phyloP scores from a whole-genome alignment of 306 rosid species.

The Hylodesmum podocarpum region DNA sequence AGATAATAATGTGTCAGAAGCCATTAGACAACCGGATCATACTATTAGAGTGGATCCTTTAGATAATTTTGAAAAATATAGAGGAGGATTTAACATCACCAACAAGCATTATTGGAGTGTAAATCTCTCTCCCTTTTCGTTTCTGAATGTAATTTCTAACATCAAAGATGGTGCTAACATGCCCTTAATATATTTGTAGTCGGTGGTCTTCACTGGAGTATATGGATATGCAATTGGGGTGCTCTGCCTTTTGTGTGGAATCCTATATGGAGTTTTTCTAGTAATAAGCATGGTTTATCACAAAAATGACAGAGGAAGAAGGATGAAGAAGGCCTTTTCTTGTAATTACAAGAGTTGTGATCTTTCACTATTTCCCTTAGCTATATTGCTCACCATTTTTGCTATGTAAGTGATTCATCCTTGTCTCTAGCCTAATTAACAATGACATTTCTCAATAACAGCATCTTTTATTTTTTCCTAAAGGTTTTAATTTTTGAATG shows the following conservation, averaged over 20 bases:
- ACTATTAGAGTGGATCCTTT: conserved; percentile 72
- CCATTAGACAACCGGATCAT: conserved; percentile 38
- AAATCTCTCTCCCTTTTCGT: conserved; percentile 29
- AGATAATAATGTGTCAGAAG: conserved; percentile 37
- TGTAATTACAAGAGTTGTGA: conserved; percentile 44
- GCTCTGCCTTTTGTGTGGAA: conserved; percentile 69
- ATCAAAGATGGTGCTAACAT: conserved; percentile 16
- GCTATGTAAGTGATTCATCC: conserved; percentile 61
- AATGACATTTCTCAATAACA: background rate
- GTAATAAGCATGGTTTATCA: conserved; percentile 25
- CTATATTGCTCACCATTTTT: conserved; percentile 50
- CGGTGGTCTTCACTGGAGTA: conserved; percentile 65
- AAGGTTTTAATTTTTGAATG: background rate
- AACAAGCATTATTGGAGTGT: conserved; percentile 92
- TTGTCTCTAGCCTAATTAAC: conserved; percentile 6
- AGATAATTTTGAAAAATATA: conserved; percentile 56
- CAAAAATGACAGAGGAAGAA: conserved; percentile 32
- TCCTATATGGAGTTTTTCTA: conserved; percentile 45
- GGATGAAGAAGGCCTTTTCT: conserved; percentile 34
- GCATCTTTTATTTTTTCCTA: background rate
- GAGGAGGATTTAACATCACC: conserved; percentile 77
- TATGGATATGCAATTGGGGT: conserved; percentile 70
- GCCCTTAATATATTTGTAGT: conserved; percentile 44
- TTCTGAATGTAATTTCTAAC: background rate
- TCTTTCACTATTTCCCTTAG: conserved; percentile 44